Conservation (phyloP, 495 filamentous ascomycete species). For the Xylaria curta region DNA sequence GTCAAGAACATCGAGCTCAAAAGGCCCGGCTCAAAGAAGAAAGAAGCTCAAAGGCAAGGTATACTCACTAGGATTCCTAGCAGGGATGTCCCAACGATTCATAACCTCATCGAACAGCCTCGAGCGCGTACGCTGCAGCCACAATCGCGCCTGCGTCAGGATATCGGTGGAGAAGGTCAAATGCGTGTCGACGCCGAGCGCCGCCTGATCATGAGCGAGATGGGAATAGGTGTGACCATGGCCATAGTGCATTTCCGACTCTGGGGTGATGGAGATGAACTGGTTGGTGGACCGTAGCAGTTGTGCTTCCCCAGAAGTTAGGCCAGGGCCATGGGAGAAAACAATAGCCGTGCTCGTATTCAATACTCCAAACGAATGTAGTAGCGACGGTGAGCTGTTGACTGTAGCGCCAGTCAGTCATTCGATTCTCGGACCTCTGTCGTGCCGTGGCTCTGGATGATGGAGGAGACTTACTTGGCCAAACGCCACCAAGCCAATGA, state of each 20-base stretch:
- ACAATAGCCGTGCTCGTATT: conserved; percentile 47
- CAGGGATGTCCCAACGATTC: conserved; percentile 45
- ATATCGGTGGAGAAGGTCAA: conserved; percentile 53
- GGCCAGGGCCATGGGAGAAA: conserved; percentile 47
- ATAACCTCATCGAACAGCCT: conserved; percentile 44
- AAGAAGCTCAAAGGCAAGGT: not conserved
- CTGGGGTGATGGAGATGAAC: conserved; percentile 53
- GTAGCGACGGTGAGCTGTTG: conserved; percentile 41
- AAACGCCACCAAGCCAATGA: conserved; percentile 43
- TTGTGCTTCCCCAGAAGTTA: conserved; percentile 31
- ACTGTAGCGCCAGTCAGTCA: conserved; percentile 25
- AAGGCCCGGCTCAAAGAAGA: not conserved
- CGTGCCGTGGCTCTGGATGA: not conserved
- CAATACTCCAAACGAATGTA: conserved; percentile 41
- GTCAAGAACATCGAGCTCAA: not conserved
- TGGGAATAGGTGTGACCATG: conserved; percentile 45
- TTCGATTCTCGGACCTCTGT: not conserved
- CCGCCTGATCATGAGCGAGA: conserved; percentile 48
- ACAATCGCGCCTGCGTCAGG: conserved; percentile 51
- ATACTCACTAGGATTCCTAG: conserved; percentile 39
- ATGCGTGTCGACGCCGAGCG: conserved; percentile 55
- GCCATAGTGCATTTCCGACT: conserved; percentile 55
- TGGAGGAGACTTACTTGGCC: conserved; percentile 37
- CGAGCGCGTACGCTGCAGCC: conserved; percentile 45
- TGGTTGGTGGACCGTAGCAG: conserved; percentile 47